A percentile compares a stretch with the other conserved stretches of the same genome.
Conservation (phyloP, 495 filamentous ascomycete species). For the Annulohypoxylon nitens region DNA sequence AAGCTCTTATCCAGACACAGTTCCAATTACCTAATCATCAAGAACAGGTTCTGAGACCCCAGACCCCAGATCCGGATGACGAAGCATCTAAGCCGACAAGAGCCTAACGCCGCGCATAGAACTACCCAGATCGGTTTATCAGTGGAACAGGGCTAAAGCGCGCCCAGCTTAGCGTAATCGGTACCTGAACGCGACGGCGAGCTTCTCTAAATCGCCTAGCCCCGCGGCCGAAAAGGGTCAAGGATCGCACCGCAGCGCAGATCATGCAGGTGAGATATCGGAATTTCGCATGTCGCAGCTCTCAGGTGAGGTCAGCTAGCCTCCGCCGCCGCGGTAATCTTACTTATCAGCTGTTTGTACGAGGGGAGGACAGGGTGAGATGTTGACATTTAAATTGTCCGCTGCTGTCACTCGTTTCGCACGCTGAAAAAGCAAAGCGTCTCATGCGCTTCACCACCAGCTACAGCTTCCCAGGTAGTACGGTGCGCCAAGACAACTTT, state of each 20-base stretch:
- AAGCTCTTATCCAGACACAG: not conserved
- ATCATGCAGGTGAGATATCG: conserved; percentile 21
- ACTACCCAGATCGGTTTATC: conserved; percentile 3
- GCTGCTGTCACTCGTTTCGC: not conserved
- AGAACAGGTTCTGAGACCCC: no score
- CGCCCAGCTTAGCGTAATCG: not conserved
- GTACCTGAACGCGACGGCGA: conserved; percentile 10
- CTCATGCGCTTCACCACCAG: not conserved
- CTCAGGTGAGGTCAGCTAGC: not conserved
- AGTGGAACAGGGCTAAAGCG: not conserved
- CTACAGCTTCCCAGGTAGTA: not conserved
- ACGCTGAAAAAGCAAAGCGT: not conserved
- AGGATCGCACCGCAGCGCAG: conserved; percentile 22
- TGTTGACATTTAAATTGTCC: conserved; percentile 4
- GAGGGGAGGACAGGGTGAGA: not conserved
- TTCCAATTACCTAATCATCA: conserved; percentile 7
- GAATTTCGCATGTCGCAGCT: conserved; percentile 1
- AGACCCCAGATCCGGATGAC: conserved; percentile 2
- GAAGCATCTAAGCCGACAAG: conserved; percentile 5
- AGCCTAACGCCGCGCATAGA: not conserved
- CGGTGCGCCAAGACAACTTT: not conserved
- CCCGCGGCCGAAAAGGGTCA: conserved; percentile 6
- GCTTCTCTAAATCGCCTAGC: conserved; percentile 36
- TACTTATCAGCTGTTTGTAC: not conserved
- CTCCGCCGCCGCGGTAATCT: not conserved